Evolutionary conservation across 2,329 filamentous ascomycete species (phyloP).

Genomic region (Sphaceloma murrayae): DNA sequence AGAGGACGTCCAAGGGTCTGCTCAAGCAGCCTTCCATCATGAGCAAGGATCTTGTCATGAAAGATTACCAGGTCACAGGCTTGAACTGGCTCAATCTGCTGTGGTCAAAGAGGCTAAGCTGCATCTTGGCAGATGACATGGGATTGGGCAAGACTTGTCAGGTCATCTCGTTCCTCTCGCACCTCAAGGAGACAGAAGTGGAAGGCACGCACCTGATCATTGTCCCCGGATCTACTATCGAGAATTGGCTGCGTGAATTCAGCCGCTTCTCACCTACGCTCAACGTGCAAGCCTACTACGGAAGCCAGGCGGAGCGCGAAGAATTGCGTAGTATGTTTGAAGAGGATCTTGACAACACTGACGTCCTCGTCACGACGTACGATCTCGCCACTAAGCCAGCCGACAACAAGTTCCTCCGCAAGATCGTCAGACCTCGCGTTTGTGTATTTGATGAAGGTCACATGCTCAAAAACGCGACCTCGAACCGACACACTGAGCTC

Average conservation of each 20-base stretch:
- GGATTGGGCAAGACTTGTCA: constrained; percentile 91
- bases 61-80: constrained; percentile 88
- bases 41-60: constrained; percentile 66
- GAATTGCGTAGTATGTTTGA: constrained; percentile 58
- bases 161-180: constrained; percentile 82
- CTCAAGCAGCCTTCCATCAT: constrained; percentile 67
- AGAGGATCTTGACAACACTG: constrained; percentile 53
- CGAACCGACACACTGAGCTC: constrained; percentile 69
- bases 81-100: constrained; percentile 89
- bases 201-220: constrained; percentile 74
- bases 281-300: constrained; percentile 63
- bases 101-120: constrained; percentile 68
- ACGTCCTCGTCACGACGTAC: constrained; percentile 64
- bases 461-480: constrained; percentile 78
- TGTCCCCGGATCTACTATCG: constrained; percentile 84
- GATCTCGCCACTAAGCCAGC: constrained; percentile 51
- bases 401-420: constrained; percentile 55
- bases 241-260: constrained; percentile 94
- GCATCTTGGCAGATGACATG: constrained; percentile 96
- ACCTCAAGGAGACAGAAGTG: constrained; percentile 60
- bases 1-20: constrained; percentile 38
- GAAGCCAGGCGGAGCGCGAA: constrained; percentile 56
- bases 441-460: constrained; percentile 92
- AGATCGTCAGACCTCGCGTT: constrained; percentile 43
- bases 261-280: constrained; percentile 72